Percentiles rank a stretch among this genome's conserved stretches.
phyloP scores from a whole-genome alignment of 768 basidiomycete genomes.

The Leccinum uliginosum region DNA sequence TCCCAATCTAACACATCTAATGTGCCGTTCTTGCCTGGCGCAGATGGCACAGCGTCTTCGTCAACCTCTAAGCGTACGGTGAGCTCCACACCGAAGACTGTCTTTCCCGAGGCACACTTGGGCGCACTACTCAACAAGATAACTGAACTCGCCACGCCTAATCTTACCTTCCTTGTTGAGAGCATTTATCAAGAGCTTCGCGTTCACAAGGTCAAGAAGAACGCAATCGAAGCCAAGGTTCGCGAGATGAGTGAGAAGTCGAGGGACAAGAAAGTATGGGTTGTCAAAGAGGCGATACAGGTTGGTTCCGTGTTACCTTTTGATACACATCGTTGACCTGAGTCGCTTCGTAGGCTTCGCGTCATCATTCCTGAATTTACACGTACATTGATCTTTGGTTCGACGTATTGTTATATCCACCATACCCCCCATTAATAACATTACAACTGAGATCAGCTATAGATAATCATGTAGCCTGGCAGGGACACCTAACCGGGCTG shows the following conservation, averaged over 20 bases:
- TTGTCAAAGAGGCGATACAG: constrained; percentile 42
- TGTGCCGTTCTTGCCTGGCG: constrained; percentile 44
- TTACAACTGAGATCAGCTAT: neutral
- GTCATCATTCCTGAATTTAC: constrained; percentile 7
- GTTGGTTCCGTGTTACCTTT: neutral
- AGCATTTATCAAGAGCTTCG: constrained; percentile 67
- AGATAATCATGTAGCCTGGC: neutral
- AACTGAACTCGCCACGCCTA: constrained; percentile 53
- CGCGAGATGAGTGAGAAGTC: constrained; percentile 73
- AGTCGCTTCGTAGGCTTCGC: constrained; percentile 6
- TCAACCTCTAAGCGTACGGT: constrained; percentile 27
- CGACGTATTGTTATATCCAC: constrained; percentile 8
- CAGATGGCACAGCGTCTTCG: constrained; percentile 11
- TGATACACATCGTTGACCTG: neutral
- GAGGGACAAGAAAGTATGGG: constrained; percentile 70
- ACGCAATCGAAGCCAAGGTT: constrained; percentile 77
- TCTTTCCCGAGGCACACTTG: constrained; percentile 67
- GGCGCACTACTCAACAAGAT: constrained; percentile 62
- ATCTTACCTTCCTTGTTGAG: constrained; percentile 65
- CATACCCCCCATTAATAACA: constrained; percentile 1
- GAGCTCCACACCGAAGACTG: constrained; percentile 41
- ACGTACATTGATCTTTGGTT: neutral
- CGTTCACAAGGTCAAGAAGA: constrained; percentile 74
- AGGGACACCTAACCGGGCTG: neutral
- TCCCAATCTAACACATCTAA: constrained; percentile 32